These are phyloP conservation scores for Plasmodium adleri DNA, from an alignment of 169 alveolate genomes.

Conservation along the genomic window DNA sequence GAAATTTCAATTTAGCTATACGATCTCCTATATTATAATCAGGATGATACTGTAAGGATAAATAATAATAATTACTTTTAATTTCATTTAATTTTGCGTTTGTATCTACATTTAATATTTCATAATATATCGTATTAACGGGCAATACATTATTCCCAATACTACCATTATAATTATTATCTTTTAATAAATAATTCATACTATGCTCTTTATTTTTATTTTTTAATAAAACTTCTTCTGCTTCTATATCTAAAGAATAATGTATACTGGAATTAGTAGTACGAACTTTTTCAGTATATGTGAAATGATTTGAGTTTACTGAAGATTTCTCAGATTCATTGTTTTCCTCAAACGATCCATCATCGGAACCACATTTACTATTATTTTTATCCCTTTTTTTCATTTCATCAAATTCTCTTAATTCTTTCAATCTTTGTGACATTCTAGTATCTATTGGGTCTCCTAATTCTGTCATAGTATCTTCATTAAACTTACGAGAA, in stretches of 20 bases:
- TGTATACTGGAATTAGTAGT: slow-evolving; percentile 12
- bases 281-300: no score
- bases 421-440: no score
- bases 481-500: no score
- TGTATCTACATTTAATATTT: slow-evolving; percentile 76
- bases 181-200: not conserved
- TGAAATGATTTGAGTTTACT: no score
- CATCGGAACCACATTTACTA: not conserved
- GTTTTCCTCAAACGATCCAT: not conserved
- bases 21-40: slow-evolving; percentile 89
- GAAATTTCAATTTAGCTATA: slow-evolving; percentile 81
- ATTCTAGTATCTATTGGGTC: no score
- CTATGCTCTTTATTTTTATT: not conserved
- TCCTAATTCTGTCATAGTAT: no score
- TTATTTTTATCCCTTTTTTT: no score
- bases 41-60: slow-evolving; percentile 95
- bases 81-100: slow-evolving; percentile 90
- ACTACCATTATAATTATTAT: not conserved
- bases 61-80: slow-evolving; percentile 91
- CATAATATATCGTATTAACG: slow-evolving; percentile 80
- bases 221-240: not conserved
- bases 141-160: not conserved
- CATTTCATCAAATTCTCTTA: not conserved
- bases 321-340: no score
- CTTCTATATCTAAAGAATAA: slow-evolving; percentile 29